Percentiles rank a stretch among this genome's conserved stretches.
phyloP scores from a whole-genome alignment of 2,329 filamentous ascomycete genomes.

The Nigrospora oryzae region DNA sequence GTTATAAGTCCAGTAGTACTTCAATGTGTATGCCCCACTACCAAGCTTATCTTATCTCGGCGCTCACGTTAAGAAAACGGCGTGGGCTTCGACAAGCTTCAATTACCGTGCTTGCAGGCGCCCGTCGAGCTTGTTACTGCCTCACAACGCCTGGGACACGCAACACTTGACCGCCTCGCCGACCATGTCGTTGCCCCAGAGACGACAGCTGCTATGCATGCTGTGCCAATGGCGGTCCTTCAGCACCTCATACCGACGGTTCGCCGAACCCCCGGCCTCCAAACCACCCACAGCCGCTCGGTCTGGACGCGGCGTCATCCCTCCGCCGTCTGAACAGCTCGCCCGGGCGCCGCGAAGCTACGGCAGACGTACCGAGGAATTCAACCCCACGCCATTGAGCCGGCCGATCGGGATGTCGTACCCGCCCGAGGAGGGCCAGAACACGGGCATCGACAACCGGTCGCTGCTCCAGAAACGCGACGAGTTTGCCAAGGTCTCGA shows the following conservation, averaged over 20 bases:
- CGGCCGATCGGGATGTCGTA: slow-evolving; percentile 75
- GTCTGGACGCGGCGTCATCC: slow-evolving; percentile 14
- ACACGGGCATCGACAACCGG: slow-evolving; percentile 67
- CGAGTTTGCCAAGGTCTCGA: slow-evolving; percentile 60
- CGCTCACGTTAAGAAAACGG: no score
- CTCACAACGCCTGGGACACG: neutral
- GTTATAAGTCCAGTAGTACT: no score
- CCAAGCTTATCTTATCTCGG: no score
- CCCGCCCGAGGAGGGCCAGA: slow-evolving; percentile 71
- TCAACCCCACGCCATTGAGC: slow-evolving; percentile 49
- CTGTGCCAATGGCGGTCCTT: slow-evolving; percentile 45
- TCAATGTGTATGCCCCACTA: no score
- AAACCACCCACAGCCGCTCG: slow-evolving; percentile 6
- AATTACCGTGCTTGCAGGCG: no score
- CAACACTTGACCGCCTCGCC: neutral
- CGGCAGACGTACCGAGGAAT: slow-evolving; percentile 44
- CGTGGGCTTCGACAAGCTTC: no score
- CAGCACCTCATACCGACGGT: slow-evolving; percentile 30
- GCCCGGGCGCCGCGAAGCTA: slow-evolving; percentile 52
- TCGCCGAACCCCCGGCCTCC: slow-evolving; percentile 18
- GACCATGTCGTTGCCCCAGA: slow-evolving; percentile 14
- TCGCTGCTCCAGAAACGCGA: slow-evolving; percentile 60
- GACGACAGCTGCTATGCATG: slow-evolving; percentile 31
- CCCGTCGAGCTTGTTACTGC: no score
- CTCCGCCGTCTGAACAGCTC: slow-evolving; percentile 28